phyloP scores from a whole-genome alignment of 108 stramenopile species.

The Nannochloropsis gaditana region DNA sequence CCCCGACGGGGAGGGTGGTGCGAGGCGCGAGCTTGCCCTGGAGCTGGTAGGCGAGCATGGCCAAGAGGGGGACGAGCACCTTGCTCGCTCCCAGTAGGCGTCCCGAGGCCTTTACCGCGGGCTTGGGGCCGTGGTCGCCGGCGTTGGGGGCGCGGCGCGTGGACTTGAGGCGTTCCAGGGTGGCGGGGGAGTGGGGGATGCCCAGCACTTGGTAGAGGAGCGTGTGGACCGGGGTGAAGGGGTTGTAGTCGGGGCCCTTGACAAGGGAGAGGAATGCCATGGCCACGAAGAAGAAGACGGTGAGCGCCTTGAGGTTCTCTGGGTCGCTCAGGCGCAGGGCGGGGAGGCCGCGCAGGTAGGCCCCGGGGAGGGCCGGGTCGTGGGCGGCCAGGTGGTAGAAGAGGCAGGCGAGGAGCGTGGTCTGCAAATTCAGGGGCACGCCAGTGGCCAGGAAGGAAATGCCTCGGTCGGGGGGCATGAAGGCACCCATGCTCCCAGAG shows the following conservation, averaged over 20 bases:
- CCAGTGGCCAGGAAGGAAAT: slow-evolving; percentile 37
- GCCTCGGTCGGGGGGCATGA: slow-evolving; percentile 54
- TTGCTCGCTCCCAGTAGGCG: not conserved
- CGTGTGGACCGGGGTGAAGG: slow-evolving; percentile 42
- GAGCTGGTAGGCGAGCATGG: not conserved
- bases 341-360: slow-evolving; percentile 32
- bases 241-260: slow-evolving; percentile 42
- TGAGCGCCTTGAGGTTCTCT: slow-evolving; percentile 22
- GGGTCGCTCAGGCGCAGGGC: slow-evolving; percentile 20
- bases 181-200: slow-evolving; percentile 11
- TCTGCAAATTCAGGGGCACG: slow-evolving; percentile 45
- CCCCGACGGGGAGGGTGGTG: slow-evolving; percentile 4
- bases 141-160: not conserved
- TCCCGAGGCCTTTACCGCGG: no score
- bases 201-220: slow-evolving; percentile 29
- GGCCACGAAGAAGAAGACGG: slow-evolving; percentile 34
- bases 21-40: not conserved
- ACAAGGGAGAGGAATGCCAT: slow-evolving; percentile 26
- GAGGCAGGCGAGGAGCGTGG: slow-evolving; percentile 40
- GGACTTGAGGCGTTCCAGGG: slow-evolving; percentile 11
- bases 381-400: slow-evolving; percentile 46
- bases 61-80: not conserved
- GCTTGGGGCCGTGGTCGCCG: not conserved
- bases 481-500: slow-evolving; percentile 49
- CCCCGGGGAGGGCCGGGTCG: slow-evolving; percentile 37